Conservation (phyloP, 176 grass and related monocot genomes). For the Thinopyrum elongatum region DNA sequence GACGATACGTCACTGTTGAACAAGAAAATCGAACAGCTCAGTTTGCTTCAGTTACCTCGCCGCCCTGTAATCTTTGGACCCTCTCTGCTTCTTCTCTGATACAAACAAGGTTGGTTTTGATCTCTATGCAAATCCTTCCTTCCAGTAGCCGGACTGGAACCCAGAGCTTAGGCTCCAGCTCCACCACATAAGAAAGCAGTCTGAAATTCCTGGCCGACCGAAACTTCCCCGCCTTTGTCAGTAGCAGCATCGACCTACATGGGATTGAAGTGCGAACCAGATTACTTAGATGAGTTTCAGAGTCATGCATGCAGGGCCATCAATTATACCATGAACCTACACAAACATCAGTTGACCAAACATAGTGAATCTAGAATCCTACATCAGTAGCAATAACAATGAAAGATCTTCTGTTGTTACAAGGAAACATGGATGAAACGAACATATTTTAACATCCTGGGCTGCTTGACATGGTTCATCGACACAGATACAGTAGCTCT, state of each 20-base stretch:
- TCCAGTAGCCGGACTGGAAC: constrained; percentile 73
- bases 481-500: not conserved
- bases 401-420: too few relatives aligned
- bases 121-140: constrained; percentile 76
- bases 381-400: not conserved
- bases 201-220: constrained; percentile 19
- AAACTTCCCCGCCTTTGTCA: not conserved
- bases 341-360: not conserved
- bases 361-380: not conserved
- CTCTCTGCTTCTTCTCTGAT: constrained; percentile 78
- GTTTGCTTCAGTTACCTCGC: not conserved
- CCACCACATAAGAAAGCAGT: constrained; percentile 62
- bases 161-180: constrained; percentile 87
- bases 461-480: not conserved
- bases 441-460: not conserved
- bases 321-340: not conserved
- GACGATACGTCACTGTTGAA: not conserved
- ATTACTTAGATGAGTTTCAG: not conserved
- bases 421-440: too few relatives aligned
- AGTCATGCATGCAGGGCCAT: not conserved
- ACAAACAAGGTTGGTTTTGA: constrained; percentile 64
- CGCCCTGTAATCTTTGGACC: constrained; percentile 45
- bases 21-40: not conserved
- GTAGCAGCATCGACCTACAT: constrained; percentile 33
- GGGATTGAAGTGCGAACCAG: not conserved